These are phyloP conservation scores for Neostapfia colusana DNA, from an alignment of 176 grass and related monocot genomes.

Conservation along the genomic window DNA sequence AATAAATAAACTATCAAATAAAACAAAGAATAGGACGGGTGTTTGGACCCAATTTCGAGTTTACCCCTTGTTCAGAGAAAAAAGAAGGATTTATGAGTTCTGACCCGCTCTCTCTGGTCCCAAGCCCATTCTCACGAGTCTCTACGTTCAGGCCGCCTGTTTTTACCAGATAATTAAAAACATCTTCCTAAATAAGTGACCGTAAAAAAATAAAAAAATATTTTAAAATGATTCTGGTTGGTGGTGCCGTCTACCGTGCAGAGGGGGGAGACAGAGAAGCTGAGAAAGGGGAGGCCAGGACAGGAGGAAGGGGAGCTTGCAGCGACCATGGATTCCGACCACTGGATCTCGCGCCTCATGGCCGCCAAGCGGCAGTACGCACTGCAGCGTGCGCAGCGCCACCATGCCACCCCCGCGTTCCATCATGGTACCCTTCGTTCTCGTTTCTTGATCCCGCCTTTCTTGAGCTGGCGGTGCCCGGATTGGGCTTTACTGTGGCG, in stretches of 20 bases:
- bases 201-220: background rate
- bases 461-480: background rate
- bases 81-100: too few species aligned
- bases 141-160: background rate
- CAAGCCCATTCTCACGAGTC: background rate
- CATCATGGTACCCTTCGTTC: constrained; percentile 31
- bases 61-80: too few species aligned
- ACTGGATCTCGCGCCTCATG: constrained; percentile 81
- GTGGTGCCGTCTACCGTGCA: constrained; percentile 21
- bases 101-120: background rate
- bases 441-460: constrained; percentile 23
- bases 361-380: constrained; percentile 74
- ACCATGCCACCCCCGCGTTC: constrained; percentile 19
- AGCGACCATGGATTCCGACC: constrained; percentile 75
- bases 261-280: background rate
- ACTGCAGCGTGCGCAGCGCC: constrained; percentile 42
- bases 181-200: background rate
- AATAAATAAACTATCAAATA: too few species aligned
- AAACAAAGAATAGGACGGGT: too few species aligned
- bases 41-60: too few species aligned
- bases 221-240: constrained; percentile 17
- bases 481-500: background rate
- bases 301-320: background rate
- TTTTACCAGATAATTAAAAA: background rate
- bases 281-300: background rate